Evolutionary conservation across 2,329 filamentous ascomycete genomes (phyloP), one percentile per base, ranked within the genome.

Genomic region (Pseudocercospora fuligena): DNA sequence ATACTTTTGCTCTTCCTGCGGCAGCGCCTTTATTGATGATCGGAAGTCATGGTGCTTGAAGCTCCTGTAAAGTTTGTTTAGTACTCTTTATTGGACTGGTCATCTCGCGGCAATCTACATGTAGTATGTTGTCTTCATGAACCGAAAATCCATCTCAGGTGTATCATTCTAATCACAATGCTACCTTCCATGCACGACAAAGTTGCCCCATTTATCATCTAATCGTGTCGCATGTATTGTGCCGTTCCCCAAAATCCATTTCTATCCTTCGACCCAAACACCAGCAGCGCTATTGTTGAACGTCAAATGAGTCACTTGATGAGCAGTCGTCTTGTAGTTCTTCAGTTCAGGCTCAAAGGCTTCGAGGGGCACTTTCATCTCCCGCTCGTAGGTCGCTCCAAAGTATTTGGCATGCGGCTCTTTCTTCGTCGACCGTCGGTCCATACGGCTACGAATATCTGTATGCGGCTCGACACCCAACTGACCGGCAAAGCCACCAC

Each of bases 221-320:
- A 1, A 43, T 51, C 47, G 47, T 21, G 8, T 49, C 46, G 46
- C 23, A 23, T 49, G 3, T 51, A 12, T 49, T 19, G 1, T 49
- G 19, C 12, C 19, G 19, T 49, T 4, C n/a, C n/a, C n/a, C n/a
- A n/a, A n/a, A n/a, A n/a, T n/a, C 3, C 4, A 25, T 25, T 49
- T 23, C 56, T 59, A 64, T 14, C 8, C 46, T 5, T 21, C 43
- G 21, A 64, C 31, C 70, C 70, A 73, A 1, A 70, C 68, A n/a
- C 71, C 71, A 25, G 68, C 71, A n/a, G 71, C 72, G 67, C 68
- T 73, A 6, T 72, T 72, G 65, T 73, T 75, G 46, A 71, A 73
- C 3, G 53, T 66, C 64, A 75, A 29, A 64, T 74, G 72, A 36
- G 67, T 71, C 14, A 74, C 66, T 21, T 43, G 64, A 70, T 73